Base-by-base conservation (phyloP, 352 stramenopile species). In the Phytophthora aleatoria region DNA sequence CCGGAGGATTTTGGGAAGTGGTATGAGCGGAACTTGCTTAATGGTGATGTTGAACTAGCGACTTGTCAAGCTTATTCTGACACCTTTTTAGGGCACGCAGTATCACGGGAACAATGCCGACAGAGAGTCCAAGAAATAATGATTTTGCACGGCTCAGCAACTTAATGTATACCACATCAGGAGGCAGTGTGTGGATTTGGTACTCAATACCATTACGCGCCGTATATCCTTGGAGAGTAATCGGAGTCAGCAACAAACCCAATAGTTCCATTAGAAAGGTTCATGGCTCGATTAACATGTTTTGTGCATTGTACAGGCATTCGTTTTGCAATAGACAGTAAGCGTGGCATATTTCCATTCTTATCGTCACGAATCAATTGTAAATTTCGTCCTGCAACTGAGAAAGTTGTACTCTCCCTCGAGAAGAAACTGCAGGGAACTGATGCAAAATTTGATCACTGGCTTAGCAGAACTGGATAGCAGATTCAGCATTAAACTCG, bases 231-330 rank as follows among this genome's bases (percentile, higher is more conserved):
- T 2, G 24, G 8, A 10, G 38, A 57, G 16, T 24, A 49, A 3
- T 57, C 20, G 49, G 49, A 27, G n/a, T 13, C 50, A 57, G 36
- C 36, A 26, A 49, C 35, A 8, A 38, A 57, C 39, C 24, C 38
- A 57, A 57, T 57, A 5, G 15, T 49, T 41, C 38, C 50, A 13
- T 49, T 48, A 5, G 38, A 57, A 36, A 57, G 35, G 36, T 36
- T 57, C 33, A 47, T 57, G 3, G 27, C 35, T 57, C 48, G 38
- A 12, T 20, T 49, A 48, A 57, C 24, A 27, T 48, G 48, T 41
- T 57, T 48, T 27, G 36, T 39, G 26, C 36, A 57, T 31, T 57
- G 50, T 5, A 57, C 24, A 4, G 50, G 50, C 42, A 48, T 48
- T 31, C 42, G n/a, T 3, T n/a, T 16, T 30, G 42, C n/a, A 30